These are phyloP conservation scores for Glaciozyma martinii DNA, from an alignment of 768 basidiomycete genomes.

Conservation along the genomic window DNA sequence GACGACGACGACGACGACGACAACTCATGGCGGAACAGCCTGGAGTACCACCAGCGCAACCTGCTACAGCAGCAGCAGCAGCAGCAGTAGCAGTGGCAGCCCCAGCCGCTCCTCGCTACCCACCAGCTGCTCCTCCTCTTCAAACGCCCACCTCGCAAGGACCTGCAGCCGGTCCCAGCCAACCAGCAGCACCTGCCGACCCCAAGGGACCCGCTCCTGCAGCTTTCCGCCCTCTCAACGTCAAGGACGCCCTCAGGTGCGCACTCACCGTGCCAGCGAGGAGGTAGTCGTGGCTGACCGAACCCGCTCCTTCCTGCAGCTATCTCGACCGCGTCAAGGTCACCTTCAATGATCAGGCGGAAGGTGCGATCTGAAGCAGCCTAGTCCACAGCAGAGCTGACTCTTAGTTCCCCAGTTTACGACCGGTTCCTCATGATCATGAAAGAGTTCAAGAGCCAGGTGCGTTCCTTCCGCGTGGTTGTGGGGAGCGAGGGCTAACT, in stretches of 20 bases:
- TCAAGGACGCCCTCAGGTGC: slow-evolving; percentile 24
- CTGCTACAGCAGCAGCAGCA: not conserved
- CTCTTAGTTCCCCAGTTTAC: slow-evolving; percentile 17
- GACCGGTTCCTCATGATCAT: slow-evolving; percentile 54
- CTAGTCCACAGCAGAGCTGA: no score
- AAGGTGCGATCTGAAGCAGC: slow-evolving; percentile 9
- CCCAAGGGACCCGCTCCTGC: not conserved
- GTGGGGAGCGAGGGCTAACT: slow-evolving; percentile 1
- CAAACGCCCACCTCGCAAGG: not conserved
- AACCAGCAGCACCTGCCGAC: not conserved
- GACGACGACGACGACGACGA: not conserved
- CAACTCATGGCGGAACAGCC: not conserved
- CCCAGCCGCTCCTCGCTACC: not conserved
- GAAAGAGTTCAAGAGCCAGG: slow-evolving; percentile 92
- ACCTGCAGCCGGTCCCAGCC: not conserved
- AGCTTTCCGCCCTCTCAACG: slow-evolving; percentile 11
- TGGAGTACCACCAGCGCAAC: not conserved
- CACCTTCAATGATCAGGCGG: slow-evolving; percentile 34
- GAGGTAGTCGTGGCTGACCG: not conserved
- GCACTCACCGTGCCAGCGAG: not conserved
- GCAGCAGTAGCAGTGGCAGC: not conserved
- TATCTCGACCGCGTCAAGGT: slow-evolving; percentile 40
- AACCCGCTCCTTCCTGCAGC: slow-evolving; percentile 3
- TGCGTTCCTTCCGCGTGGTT: slow-evolving; percentile 27
- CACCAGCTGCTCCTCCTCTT: not conserved